Evolutionary conservation across 306 rosid species (phyloP).

Genomic region (Vigna radiata): DNA sequence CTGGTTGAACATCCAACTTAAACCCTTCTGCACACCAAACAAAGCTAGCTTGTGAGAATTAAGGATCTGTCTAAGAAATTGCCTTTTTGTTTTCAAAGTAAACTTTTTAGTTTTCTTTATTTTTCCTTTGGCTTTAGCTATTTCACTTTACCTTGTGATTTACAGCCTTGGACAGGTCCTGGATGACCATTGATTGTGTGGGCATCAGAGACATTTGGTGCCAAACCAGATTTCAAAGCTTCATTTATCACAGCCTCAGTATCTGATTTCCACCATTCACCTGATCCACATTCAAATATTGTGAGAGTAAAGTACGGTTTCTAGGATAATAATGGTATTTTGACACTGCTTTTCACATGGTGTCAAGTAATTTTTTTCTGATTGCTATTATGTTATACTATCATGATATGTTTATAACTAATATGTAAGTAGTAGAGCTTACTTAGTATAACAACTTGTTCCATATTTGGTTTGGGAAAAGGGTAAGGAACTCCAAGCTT

Average conservation of each 20-base stretch:
- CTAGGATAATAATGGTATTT: too few relatives aligned
- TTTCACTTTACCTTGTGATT: constrained; percentile 58
- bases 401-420: neutral
- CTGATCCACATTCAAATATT: constrained; percentile 53
- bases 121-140: neutral
- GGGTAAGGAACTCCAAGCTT: constrained; percentile 89
- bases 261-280: constrained; percentile 98
- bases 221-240: constrained; percentile 79
- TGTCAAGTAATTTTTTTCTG: too few relatives aligned
- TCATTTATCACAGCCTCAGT: constrained; percentile 76
- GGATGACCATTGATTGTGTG: constrained; percentile 81
- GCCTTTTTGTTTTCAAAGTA: neutral
- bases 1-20: constrained; percentile 56
- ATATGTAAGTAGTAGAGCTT: constrained; percentile 13
- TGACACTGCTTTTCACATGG: too few relatives aligned
- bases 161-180: constrained; percentile 60
- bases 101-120: neutral
- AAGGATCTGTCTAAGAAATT: neutral
- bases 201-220: constrained; percentile 92
- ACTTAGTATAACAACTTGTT: constrained; percentile 68
- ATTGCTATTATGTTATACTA: neutral
- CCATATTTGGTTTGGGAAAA: constrained; percentile 78
- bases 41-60: neutral
- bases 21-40: constrained; percentile 52
- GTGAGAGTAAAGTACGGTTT: neutral